Base-by-base conservation (phyloP, 257 asterid species). In the Hygrophila difformis region DNA sequence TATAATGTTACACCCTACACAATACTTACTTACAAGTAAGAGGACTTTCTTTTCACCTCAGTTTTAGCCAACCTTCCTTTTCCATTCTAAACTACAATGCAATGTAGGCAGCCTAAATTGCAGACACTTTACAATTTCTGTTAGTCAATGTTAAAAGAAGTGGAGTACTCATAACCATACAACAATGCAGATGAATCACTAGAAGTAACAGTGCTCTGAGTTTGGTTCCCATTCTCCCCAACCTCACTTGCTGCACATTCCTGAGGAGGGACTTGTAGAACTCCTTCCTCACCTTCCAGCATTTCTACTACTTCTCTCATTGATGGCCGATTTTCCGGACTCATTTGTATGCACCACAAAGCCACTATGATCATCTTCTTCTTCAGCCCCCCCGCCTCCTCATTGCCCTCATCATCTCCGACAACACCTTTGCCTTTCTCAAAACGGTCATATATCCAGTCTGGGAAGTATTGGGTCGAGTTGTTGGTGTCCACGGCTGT, bases 291-390 rank as follows among this genome's bases (percentile, higher is more conserved):
- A 2, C 61, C 39, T 54, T 71, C 71, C 13, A 66, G 50, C 73
- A 71, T 71, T 8, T 62, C 73, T 24, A 59, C 46, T 1, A 59
- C 67, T 44, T 34, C 53, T 39, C 20, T 51, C 76, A 61, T 70
- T 6, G 77, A 33, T 4, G 77, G 77, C 3, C 69, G 73, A 44
- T 65, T 62, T 13, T 3, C 9, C 8, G 73, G 70, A 36, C 6
- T 47, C 71, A 59, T 24, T 55, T 61, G 14, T n/a, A n/a, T n/a
- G n/a, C n/a, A n/a, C n/a, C n/a, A n/a, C n/a, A n/a, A n/a, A n/a
- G n/a, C n/a, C n/a, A 65, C 62, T 20, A 65, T 35, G 11, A 51
- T 42, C 61, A 65, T 53, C 54, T 65, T 65, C 16, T 44, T 20
- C 12, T 9, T 13, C 29, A 56, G 12, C 33, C 21, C 14, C 41